Evolutionary conservation across 2,329 filamentous ascomycete genomes (phyloP).

Genomic region (Pseudocercospora musae): DNA sequence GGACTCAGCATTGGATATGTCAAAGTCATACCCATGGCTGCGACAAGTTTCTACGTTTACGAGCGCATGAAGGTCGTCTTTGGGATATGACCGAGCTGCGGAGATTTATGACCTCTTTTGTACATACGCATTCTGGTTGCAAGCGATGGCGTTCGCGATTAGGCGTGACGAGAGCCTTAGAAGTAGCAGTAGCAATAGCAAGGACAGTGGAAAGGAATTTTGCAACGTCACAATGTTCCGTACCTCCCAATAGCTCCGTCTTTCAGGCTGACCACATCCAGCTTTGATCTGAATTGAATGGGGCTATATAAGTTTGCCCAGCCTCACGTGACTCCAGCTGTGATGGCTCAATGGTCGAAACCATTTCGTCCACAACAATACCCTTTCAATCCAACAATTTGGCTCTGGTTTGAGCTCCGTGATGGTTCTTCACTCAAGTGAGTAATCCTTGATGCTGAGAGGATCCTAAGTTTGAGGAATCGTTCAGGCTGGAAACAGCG

Average conservation of each 20-base stretch:
- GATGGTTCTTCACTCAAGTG: conserved; percentile 53
- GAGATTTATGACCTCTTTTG: background rate
- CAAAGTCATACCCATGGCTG: conserved; percentile 88
- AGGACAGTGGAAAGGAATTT: background rate
- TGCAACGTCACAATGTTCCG: background rate
- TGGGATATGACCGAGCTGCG: conserved; percentile 38
- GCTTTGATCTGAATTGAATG: no score
- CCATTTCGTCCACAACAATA: conserved; percentile 18
- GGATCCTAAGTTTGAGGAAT: conserved; percentile 53
- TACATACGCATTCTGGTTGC: background rate
- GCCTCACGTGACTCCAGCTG: conserved; percentile 28
- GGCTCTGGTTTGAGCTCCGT: conserved; percentile 56
- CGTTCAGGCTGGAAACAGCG: conserved; percentile 59
- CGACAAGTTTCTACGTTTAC: conserved; percentile 67
- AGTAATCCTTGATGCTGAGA: conserved; percentile 54
- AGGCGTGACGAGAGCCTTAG: background rate
- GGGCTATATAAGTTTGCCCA: conserved; percentile 2
- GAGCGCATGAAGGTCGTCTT: conserved; percentile 60
- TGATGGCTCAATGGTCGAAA: conserved; percentile 36
- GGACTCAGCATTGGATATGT: conserved; percentile 92
- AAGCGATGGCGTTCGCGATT: background rate
- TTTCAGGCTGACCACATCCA: no score
- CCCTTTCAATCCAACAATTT: conserved; percentile 28
- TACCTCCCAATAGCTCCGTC: no score
- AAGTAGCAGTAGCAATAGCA: background rate